These are phyloP conservation scores for Carnegiea gigantea DNA, from an alignment of 179 eudicot species.

Conservation along the genomic window DNA sequence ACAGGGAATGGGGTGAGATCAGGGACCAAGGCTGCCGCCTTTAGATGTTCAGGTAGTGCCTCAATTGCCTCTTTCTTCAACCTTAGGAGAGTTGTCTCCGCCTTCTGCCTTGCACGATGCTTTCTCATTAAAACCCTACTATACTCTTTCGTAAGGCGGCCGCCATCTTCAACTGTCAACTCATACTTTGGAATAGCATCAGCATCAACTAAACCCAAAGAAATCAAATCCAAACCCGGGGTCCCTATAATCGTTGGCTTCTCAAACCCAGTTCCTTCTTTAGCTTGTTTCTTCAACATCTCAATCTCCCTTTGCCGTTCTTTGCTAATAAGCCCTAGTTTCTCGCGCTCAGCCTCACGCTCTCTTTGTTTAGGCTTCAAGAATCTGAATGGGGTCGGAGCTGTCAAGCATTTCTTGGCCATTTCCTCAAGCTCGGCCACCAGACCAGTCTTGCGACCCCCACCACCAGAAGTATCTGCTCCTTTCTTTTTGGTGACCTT, in stretches of 20 bases:
- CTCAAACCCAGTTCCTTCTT: slow-evolving; percentile 37
- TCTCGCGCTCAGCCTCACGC: slow-evolving; percentile 78
- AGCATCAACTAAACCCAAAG: slow-evolving; percentile 71
- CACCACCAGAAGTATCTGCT: slow-evolving; percentile 30
- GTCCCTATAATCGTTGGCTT: slow-evolving; percentile 53
- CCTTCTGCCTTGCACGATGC: slow-evolving; percentile 82
- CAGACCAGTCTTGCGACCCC: slow-evolving; percentile 36
- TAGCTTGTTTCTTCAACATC: slow-evolving; percentile 52
- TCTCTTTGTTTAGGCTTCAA: slow-evolving; percentile 62
- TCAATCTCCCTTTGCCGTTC: slow-evolving; percentile 59
- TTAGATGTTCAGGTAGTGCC: slow-evolving; percentile 80
- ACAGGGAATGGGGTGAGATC: slow-evolving; percentile 74
- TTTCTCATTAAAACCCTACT: slow-evolving; percentile 86
- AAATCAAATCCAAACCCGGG: slow-evolving; percentile 70
- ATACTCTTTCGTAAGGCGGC: slow-evolving; percentile 79
- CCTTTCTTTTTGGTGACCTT: slow-evolving; percentile 57
- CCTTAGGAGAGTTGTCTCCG: slow-evolving; percentile 67
- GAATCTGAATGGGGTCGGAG: slow-evolving; percentile 59
- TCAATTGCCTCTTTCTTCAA: slow-evolving; percentile 87
- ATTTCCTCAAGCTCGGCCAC: slow-evolving; percentile 45
- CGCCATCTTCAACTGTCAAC: slow-evolving; percentile 83
- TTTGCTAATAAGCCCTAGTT: slow-evolving; percentile 75
- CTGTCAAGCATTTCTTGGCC: slow-evolving; percentile 58
- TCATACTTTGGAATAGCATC: slow-evolving; percentile 78
- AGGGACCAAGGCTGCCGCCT: slow-evolving; percentile 72